These are phyloP conservation scores for Pseudogymnoascus pannorum DNA, from an alignment of 2,329 filamentous ascomycete genomes.

Conservation along the genomic window DNA sequence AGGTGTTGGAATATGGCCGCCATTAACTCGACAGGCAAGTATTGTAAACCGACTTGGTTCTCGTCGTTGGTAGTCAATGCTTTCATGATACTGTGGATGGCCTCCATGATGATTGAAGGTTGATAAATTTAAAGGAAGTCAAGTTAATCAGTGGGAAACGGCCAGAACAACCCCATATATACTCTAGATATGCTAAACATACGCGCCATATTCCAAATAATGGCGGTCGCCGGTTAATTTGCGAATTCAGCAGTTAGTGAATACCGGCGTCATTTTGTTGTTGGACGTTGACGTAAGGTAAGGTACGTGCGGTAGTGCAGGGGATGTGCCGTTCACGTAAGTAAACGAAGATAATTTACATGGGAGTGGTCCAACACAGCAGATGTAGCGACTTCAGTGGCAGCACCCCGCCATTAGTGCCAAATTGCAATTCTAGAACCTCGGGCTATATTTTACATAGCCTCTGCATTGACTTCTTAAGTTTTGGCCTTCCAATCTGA, in stretches of 20 bases:
- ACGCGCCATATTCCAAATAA: background rate
- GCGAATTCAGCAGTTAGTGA: background rate
- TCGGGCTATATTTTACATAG: background rate
- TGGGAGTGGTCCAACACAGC: background rate
- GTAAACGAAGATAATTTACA: slow-evolving; percentile 6
- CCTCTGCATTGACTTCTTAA: background rate
- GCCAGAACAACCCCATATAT: background rate
- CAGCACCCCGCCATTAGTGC: slow-evolving; percentile 3
- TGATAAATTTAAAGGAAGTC: background rate
- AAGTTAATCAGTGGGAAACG: background rate
- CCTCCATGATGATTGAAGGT: background rate
- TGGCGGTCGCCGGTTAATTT: background rate
- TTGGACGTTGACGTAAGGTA: slow-evolving; percentile 5
- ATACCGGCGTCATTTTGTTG: background rate
- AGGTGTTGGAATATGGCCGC: slow-evolving; percentile 17
- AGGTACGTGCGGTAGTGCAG: background rate
- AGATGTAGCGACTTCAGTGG: background rate
- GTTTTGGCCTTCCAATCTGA: background rate
- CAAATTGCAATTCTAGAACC: background rate
- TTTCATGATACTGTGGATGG: background rate
- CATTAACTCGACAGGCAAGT: slow-evolving; percentile 21
- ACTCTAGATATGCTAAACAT: background rate
- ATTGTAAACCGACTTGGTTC: background rate
- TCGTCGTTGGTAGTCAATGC: background rate
- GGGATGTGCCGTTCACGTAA: slow-evolving; percentile 1